phyloP scores from a whole-genome alignment of 768 basidiomycete genomes.

The Auriscalpium microsporum region DNA sequence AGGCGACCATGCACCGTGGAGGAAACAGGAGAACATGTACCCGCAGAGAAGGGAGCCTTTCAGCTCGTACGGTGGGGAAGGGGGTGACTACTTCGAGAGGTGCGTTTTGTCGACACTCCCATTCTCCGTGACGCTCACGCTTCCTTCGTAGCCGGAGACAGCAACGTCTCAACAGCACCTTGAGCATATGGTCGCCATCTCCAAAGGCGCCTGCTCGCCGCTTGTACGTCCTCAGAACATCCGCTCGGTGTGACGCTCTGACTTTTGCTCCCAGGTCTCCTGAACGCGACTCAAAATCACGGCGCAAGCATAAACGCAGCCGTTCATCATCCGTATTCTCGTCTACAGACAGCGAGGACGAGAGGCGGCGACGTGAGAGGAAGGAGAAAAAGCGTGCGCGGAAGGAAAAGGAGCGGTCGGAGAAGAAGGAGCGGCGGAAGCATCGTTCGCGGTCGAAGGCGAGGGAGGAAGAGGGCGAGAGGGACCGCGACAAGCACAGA shows the following conservation, averaged over 20 bases:
- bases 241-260: too few species aligned
- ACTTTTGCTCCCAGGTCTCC: slow-evolving; percentile 38
- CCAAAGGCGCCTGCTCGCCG: slow-evolving; percentile 58
- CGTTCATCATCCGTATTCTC: slow-evolving; percentile 39
- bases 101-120: slow-evolving; percentile 24
- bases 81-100: slow-evolving; percentile 63
- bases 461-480: slow-evolving; percentile 24
- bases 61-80: slow-evolving; percentile 25
- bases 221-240: slow-evolving; percentile 32
- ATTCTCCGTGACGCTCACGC: slow-evolving; percentile 1
- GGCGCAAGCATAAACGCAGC: slow-evolving; percentile 44
- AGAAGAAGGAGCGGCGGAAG: slow-evolving; percentile 31
- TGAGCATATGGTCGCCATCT: slow-evolving; percentile 77
- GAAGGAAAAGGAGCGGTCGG: slow-evolving; percentile 39
- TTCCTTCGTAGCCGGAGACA: slow-evolving; percentile 49
- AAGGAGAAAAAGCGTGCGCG: slow-evolving; percentile 53
- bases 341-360: slow-evolving; percentile 43
- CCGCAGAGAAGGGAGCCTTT: slow-evolving; percentile 28
- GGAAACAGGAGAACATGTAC: slow-evolving; percentile 51
- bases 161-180: slow-evolving; percentile 49
- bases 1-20: slow-evolving; percentile 31
- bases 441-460: slow-evolving; percentile 3
- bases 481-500: slow-evolving; percentile 9
- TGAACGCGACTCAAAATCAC: slow-evolving; percentile 41
- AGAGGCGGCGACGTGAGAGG: slow-evolving; percentile 45